phyloP scores from a whole-genome alignment of 1,284 basidiomycete species.

The Cryptococcus sp. region DNA sequence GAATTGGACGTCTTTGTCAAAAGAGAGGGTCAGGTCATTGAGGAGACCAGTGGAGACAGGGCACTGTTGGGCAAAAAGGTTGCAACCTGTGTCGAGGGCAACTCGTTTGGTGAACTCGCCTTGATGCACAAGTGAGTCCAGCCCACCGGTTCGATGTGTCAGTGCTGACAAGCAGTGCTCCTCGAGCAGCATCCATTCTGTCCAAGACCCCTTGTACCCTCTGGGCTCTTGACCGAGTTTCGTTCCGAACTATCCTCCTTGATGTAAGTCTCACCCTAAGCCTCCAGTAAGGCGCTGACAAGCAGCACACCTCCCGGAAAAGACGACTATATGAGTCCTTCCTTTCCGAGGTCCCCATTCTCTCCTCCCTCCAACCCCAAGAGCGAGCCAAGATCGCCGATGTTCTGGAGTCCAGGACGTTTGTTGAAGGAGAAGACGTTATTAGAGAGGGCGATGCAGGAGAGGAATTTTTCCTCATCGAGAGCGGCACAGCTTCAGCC shows the following conservation, averaged over 20 bases:
- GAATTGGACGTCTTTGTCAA: slow-evolving; percentile 79
- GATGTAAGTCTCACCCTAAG: slow-evolving; percentile 53
- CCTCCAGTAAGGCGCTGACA: background rate
- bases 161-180: slow-evolving; percentile 55
- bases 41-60: slow-evolving; percentile 58
- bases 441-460: slow-evolving; percentile 91
- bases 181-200: slow-evolving; percentile 88
- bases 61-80: slow-evolving; percentile 65
- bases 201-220: slow-evolving; percentile 78
- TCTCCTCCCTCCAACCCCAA: slow-evolving; percentile 76
- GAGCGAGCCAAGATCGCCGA: slow-evolving; percentile 97
- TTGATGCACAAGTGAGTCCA: slow-evolving; percentile 80
- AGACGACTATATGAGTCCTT: slow-evolving; percentile 95
- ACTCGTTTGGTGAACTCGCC: slow-evolving; percentile 92
- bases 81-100: slow-evolving; percentile 76
- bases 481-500: slow-evolving; percentile 84
- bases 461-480: slow-evolving; percentile 95
- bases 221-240: slow-evolving; percentile 95
- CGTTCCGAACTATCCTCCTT: slow-evolving; percentile 96
- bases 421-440: slow-evolving; percentile 77
- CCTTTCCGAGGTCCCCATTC: slow-evolving; percentile 82
- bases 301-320: slow-evolving; percentile 65
- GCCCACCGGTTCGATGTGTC: background rate
- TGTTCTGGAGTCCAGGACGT: slow-evolving; percentile 79
- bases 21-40: slow-evolving; percentile 49